Evolutionary conservation across 306 rosid species (phyloP).

Genomic region (Alnus glutinosa): DNA sequence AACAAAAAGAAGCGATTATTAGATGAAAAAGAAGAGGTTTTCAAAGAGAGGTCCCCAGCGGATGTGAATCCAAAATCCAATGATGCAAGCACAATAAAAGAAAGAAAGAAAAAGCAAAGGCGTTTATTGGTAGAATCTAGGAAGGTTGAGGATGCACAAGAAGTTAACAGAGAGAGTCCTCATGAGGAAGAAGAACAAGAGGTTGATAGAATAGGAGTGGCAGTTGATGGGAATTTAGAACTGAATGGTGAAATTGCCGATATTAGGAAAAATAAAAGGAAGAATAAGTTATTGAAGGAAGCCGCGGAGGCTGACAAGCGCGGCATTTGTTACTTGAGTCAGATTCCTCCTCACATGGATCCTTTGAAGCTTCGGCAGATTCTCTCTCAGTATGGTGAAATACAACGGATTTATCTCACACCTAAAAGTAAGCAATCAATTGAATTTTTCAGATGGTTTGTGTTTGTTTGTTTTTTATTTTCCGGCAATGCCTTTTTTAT

Average conservation of each 20-base stretch:
- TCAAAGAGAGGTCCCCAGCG: background rate
- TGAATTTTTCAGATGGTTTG: background rate
- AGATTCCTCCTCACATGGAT: constrained; percentile 89
- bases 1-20: background rate
- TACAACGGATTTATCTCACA: constrained; percentile 66
- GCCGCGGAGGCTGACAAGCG: constrained; percentile 50
- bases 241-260: constrained; percentile 13
- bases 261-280: constrained; percentile 28
- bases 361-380: constrained; percentile 63
- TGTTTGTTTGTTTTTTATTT: background rate
- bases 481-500: background rate
- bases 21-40: background rate
- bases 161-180: background rate
- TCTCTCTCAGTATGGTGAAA: constrained; percentile 73
- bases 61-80: background rate
- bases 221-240: constrained; percentile 8
- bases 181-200: background rate
- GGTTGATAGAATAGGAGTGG: background rate
- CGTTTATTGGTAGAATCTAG: background rate
- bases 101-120: background rate
- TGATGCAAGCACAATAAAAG: background rate
- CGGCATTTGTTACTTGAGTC: constrained; percentile 80
- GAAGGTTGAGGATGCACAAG: background rate
- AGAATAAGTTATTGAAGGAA: constrained; percentile 49
- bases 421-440: constrained; percentile 49